phyloP scores from a whole-genome alignment of 2,329 filamentous ascomycete species.

The Reticulascus tulasneorum region DNA sequence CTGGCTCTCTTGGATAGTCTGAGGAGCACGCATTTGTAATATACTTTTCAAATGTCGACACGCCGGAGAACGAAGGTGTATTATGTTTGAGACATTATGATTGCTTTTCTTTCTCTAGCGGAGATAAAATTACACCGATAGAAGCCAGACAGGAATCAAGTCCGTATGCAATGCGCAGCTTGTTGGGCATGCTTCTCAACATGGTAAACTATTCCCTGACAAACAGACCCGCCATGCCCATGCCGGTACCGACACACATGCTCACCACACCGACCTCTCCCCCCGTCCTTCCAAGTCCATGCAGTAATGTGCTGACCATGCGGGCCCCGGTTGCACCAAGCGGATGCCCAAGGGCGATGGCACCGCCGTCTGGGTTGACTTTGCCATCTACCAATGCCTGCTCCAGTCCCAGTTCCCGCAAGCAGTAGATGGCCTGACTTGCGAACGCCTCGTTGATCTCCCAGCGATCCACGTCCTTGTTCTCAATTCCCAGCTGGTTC shows the following conservation, averaged over 20 bases:
- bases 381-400: slow-evolving; percentile 57
- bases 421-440: slow-evolving; percentile 64
- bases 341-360: slow-evolving; percentile 90
- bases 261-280: slow-evolving; percentile 76
- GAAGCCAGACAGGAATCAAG: no score
- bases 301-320: slow-evolving; percentile 68
- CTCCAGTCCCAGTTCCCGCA: slow-evolving; percentile 66
- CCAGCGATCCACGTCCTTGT: slow-evolving; percentile 74
- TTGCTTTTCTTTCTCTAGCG: no score
- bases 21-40: no score
- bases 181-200: no score
- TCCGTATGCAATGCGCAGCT: no score
- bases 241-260: slow-evolving; percentile 86
- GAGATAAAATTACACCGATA: no score
- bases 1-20: no score
- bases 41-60: no score
- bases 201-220: slow-evolving; percentile 56
- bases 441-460: slow-evolving; percentile 88
- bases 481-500: slow-evolving; percentile 60
- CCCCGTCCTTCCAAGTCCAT: slow-evolving; percentile 64
- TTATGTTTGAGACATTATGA: no score
- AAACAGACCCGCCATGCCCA: slow-evolving; percentile 69
- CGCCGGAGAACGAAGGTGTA: no score
- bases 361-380: slow-evolving; percentile 90
- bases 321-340: slow-evolving; percentile 83